These are phyloP conservation scores for Gleditsia sinensis DNA, from an alignment of 306 rosid genomes.

Conservation along the genomic window DNA sequence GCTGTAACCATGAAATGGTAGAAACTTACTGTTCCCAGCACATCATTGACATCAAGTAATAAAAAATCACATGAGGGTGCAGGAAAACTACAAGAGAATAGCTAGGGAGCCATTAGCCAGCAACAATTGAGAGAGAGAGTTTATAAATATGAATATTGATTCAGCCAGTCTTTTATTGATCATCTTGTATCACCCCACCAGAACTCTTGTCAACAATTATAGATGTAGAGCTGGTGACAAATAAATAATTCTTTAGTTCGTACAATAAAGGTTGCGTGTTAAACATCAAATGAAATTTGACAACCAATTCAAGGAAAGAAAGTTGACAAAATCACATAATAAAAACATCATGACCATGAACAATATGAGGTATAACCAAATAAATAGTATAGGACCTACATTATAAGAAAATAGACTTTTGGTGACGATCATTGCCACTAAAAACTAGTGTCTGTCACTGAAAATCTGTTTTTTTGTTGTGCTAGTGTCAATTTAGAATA, in stretches of 20 bases:
- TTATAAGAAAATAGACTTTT: too few species aligned
- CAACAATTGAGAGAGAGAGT: conserved; percentile 1
- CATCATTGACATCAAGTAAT: conserved; percentile 84
- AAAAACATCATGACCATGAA: conserved; percentile 23
- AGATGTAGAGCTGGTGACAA: conserved; percentile 82
- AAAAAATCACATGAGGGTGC: conserved; percentile 97
- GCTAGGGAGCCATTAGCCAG: conserved; percentile 38
- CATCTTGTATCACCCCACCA: conserved; percentile 38
- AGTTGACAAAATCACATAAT: conserved; percentile 23
- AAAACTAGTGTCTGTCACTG: too few species aligned
- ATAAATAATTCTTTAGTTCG: conserved; percentile 87
- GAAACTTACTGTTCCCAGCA: conserved; percentile 97
- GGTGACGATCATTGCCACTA: too few species aligned
- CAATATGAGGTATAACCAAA: not conserved
- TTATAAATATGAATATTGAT: conserved; percentile 14
- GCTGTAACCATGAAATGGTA: conserved; percentile 30
- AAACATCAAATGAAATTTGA: conserved; percentile 17
- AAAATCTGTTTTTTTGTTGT: too few species aligned
- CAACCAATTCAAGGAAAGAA: conserved; percentile 14
- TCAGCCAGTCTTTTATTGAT: too few species aligned
- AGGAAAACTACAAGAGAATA: conserved; percentile 74
- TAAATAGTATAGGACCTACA: not conserved
- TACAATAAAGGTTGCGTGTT: conserved; percentile 40
- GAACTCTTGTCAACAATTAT: conserved; percentile 88
- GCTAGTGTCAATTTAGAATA: conserved; percentile 12